A percentile compares a stretch with the other conserved stretches of the same genome.
Evolutionary conservation across 2,329 filamentous ascomycete genomes (phyloP).

Genomic region (Neopestalotiopsis sp.): DNA sequence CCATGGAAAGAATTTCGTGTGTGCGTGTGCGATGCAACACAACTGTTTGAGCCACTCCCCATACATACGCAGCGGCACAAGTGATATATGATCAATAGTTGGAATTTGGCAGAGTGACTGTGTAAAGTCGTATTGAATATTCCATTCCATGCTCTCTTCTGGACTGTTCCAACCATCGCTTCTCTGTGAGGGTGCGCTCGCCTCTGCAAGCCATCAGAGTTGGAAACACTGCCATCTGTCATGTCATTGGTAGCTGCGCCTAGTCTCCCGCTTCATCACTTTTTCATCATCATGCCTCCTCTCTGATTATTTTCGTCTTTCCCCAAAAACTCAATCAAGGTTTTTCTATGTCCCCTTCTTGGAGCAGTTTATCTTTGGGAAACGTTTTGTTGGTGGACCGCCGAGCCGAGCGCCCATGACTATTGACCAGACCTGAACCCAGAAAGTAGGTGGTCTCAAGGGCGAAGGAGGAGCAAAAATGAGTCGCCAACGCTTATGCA

Average conservation of each 20-base stretch:
- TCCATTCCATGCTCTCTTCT: background rate
- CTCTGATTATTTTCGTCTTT: background rate
- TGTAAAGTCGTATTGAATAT: background rate
- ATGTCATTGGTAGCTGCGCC: slow-evolving; percentile 11
- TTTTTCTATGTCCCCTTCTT: background rate
- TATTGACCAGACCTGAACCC: background rate
- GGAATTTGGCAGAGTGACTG: background rate
- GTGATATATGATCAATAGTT: slow-evolving; percentile 14
- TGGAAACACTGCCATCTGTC: background rate
- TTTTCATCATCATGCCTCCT: background rate
- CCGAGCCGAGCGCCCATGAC: background rate
- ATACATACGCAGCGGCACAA: background rate
- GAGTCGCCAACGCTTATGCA: slow-evolving; percentile 17
- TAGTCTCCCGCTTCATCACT: slow-evolving; percentile 7
- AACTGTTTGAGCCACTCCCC: background rate
- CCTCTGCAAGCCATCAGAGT: slow-evolving; percentile 7
- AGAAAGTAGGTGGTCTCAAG: background rate
- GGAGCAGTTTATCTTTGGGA: background rate
- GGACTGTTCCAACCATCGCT: background rate
- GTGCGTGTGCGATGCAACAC: background rate
- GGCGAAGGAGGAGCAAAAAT: background rate
- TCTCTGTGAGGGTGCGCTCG: slow-evolving; percentile 10
- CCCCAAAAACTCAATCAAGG: background rate
- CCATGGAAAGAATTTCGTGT: background rate
- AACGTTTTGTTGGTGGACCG: background rate